Evolutionary conservation across 768 basidiomycete genomes (phyloP).

Genomic region (Podaxis carcinomalis): DNA sequence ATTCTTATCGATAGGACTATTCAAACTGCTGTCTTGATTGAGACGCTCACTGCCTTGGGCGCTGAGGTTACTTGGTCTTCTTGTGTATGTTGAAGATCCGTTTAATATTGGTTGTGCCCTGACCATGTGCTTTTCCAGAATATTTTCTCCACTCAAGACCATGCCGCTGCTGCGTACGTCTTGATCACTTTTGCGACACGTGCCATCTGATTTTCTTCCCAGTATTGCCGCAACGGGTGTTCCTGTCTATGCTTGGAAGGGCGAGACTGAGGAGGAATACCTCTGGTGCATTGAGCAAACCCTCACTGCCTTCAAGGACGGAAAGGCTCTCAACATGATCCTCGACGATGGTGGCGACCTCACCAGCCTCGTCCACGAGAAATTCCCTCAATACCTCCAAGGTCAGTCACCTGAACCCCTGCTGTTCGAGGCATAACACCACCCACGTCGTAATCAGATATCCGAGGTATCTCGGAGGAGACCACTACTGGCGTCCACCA

Average conservation of each 20-base stretch:
- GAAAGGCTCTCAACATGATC: constrained; percentile 94
- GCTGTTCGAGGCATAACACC: background rate
- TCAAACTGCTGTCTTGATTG: constrained; percentile 97
- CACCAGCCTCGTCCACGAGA: constrained; percentile 92
- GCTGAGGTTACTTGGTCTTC: constrained; percentile 99
- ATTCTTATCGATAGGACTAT: constrained; percentile 68
- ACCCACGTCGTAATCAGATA: constrained; percentile 40
- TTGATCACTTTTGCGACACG: background rate
- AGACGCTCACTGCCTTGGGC: constrained; percentile 92
- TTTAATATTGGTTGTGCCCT: background rate
- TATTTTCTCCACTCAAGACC: constrained; percentile 99
- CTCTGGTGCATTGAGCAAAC: constrained; percentile 98
- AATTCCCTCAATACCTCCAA: constrained; percentile 85
- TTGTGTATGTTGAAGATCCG: constrained; percentile 55
- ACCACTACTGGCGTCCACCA: constrained; percentile 99
- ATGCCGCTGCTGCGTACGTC: constrained; percentile 91
- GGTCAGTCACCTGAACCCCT: constrained; percentile 35
- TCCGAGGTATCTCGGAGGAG: constrained; percentile 96
- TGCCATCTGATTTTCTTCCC: constrained; percentile 8
- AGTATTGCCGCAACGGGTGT: constrained; percentile 98
- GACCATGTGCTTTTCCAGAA: constrained; percentile 49
- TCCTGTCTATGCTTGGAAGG: constrained; percentile 99
- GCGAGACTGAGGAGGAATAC: constrained; percentile 99
- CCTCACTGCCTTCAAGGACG: constrained; percentile 78
- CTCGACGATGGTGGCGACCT: constrained; percentile 99